phyloP scores from a whole-genome alignment of 169 alveolate genomes.

The Plasmodium vinckei region DNA sequence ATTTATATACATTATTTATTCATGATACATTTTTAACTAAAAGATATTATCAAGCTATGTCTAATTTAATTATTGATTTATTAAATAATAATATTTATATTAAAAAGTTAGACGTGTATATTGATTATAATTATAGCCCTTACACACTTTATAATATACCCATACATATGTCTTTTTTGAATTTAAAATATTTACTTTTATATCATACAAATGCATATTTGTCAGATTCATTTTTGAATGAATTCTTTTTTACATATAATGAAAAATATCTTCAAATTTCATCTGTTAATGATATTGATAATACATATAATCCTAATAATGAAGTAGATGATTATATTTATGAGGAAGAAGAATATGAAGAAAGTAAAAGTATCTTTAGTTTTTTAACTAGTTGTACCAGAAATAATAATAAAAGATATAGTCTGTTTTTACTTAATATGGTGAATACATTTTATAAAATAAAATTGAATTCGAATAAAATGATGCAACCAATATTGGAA shows the following conservation, averaged over 20 bases:
- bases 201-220: slow-evolving; percentile 33
- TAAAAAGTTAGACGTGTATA: slow-evolving; percentile 51
- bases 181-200: slow-evolving; percentile 39
- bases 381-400: neutral
- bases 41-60: slow-evolving; percentile 32
- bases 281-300: neutral
- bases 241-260: slow-evolving; percentile 57
- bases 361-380: too few relatives aligned
- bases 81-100: slow-evolving; percentile 27
- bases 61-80: slow-evolving; percentile 64
- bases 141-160: slow-evolving; percentile 44
- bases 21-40: slow-evolving; percentile 16
- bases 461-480: slow-evolving; percentile 35
- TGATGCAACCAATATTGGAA: slow-evolving; percentile 24
- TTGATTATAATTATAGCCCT: slow-evolving; percentile 42
- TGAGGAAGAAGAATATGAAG: slow-evolving; percentile 7
- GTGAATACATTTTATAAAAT: slow-evolving; percentile 57
- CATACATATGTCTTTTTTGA: slow-evolving; percentile 12
- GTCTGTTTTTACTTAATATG: slow-evolving; percentile 49
- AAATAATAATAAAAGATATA: slow-evolving; percentile 15
- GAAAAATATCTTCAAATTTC: slow-evolving; percentile 8
- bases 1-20: slow-evolving; percentile 34
- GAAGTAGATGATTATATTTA: slow-evolving; percentile 27
- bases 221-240: slow-evolving; percentile 47
- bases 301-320: neutral